Evolutionary conservation across 2,329 filamentous ascomycete genomes (phyloP).

Genomic region (Aspergillus versicolor): DNA sequence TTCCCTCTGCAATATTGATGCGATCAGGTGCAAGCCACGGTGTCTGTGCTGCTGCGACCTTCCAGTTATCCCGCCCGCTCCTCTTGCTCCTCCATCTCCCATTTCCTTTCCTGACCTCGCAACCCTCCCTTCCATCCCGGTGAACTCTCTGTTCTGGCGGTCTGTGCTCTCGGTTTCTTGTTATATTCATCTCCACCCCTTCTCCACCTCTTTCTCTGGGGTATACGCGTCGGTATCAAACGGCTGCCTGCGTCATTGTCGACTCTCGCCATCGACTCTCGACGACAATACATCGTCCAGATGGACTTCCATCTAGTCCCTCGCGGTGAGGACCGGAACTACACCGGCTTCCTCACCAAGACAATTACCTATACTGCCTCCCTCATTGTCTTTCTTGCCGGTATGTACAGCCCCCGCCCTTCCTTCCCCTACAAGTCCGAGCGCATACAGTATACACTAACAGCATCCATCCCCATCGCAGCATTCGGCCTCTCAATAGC

Average conservation of each 20-base stretch:
- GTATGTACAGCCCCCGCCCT: constrained; percentile 23
- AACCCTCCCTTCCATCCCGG: not conserved
- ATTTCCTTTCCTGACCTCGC: not conserved
- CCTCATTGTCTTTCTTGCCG: constrained; percentile 45
- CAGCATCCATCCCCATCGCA: constrained; percentile 28
- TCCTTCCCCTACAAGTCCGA: not conserved
- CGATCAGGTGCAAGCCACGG: not conserved
- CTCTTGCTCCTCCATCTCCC: not conserved
- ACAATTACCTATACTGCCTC: constrained; percentile 48
- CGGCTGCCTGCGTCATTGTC: constrained; percentile 8
- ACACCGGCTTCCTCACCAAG: constrained; percentile 50
- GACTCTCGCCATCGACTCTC: not conserved
- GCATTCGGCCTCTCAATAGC: constrained; percentile 47
- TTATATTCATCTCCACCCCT: not conserved
- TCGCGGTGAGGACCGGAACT: constrained; percentile 43
- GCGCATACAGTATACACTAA: not conserved
- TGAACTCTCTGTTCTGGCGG: not conserved
- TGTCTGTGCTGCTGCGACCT: not conserved
- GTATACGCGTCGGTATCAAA: not conserved
- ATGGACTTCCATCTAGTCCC: constrained; percentile 47
- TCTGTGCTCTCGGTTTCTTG: not conserved
- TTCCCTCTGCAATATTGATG: not conserved
- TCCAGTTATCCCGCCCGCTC: not conserved
- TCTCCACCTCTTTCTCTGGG: not conserved
- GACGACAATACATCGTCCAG: constrained; percentile 9